Conservation (phyloP, 2,329 filamentous ascomycete species). For the Penicillium sp. region DNA sequence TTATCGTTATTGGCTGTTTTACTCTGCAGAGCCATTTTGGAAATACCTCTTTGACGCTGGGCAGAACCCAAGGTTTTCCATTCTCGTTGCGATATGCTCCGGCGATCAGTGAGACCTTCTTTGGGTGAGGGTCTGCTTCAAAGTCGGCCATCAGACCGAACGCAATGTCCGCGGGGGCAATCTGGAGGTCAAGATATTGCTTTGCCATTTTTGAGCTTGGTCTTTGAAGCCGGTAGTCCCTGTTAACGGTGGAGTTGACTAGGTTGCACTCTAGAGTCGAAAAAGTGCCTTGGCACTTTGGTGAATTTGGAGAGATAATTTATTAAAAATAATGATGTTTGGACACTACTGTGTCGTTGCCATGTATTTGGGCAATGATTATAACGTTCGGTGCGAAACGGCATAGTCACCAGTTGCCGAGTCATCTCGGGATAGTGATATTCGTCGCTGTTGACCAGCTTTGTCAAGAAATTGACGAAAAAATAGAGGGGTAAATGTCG, state of each 20-base stretch:
- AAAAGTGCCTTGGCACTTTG: neutral
- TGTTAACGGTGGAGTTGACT: neutral
- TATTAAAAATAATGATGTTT: too few species aligned
- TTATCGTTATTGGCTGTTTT: neutral
- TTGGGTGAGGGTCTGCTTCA: neutral
- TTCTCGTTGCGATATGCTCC: neutral
- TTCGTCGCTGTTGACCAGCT: neutral
- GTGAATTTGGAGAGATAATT: neutral
- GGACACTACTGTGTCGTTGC: too few species aligned
- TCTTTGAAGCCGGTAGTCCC: neutral
- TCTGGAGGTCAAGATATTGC: neutral
- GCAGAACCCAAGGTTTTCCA: neutral
- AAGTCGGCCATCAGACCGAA: neutral
- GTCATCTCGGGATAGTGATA: neutral
- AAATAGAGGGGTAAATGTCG: neutral
- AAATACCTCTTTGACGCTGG: neutral
- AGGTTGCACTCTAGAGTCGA: too few species aligned
- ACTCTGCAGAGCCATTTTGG: neutral
- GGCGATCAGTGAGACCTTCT: neutral
- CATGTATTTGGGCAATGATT: neutral
- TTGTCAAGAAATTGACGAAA: neutral
- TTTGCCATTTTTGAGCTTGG: neutral
- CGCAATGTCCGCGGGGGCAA: neutral
- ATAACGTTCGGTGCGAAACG: neutral
- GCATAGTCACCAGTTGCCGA: neutral